phyloP scores from a whole-genome alignment of 2,329 filamentous ascomycete genomes.

The Ophioceras dolichostomum region DNA sequence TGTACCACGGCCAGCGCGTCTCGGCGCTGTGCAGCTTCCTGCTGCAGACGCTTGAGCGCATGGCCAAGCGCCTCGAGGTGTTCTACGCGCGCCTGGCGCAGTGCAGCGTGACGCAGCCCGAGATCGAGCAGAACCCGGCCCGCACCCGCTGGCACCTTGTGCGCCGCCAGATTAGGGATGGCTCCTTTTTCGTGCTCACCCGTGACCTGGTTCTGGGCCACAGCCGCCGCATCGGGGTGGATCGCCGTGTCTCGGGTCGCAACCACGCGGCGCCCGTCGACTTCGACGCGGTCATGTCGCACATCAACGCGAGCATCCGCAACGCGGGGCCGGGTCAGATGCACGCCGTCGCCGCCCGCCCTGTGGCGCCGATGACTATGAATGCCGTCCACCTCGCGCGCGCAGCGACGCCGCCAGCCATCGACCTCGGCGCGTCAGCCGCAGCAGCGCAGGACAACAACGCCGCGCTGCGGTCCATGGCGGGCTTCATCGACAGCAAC shows the following conservation, averaged over 20 bases:
- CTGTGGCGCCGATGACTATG: slow-evolving; percentile 6
- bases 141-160: slow-evolving; percentile 39
- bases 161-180: slow-evolving; percentile 32
- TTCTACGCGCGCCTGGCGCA: slow-evolving; percentile 38
- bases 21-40: slow-evolving; percentile 31
- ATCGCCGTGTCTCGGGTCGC: too few species aligned
- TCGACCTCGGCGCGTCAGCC: slow-evolving; percentile 23
- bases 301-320: slow-evolving; percentile 10
- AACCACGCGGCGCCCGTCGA: slow-evolving; percentile 21
- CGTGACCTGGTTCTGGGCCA: slow-evolving; percentile 18
- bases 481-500: slow-evolving; percentile 28
- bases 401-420: slow-evolving; percentile 6
- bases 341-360: too few species aligned
- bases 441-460: slow-evolving; percentile 26
- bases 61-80: slow-evolving; percentile 35
- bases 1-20: slow-evolving; percentile 25
- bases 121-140: slow-evolving; percentile 39
- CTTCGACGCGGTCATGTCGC: slow-evolving; percentile 32
- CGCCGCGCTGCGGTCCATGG: slow-evolving; percentile 29
- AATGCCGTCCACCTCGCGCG: slow-evolving; percentile 5
- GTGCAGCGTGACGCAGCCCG: slow-evolving; percentile 35
- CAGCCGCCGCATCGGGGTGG: slow-evolving; percentile 12
- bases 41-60: slow-evolving; percentile 37
- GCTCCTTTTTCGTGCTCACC: slow-evolving; percentile 37
- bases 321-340: neutral